These are phyloP conservation scores for Xylariaceae sp. DNA, from an alignment of 2,329 filamentous ascomycete genomes.

Conservation along the genomic window DNA sequence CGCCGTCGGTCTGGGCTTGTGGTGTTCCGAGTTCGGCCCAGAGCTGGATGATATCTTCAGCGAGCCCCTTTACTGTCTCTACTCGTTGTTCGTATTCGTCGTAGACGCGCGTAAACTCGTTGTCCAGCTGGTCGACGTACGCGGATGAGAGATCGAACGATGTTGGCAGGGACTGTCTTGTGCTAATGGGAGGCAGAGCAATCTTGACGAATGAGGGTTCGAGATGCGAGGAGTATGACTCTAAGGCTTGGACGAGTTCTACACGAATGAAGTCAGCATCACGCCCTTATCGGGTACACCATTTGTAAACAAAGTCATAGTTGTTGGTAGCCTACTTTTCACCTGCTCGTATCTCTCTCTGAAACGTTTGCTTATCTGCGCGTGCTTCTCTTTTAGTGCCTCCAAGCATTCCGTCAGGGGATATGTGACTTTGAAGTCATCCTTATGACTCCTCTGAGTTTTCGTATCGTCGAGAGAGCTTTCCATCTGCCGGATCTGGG, in stretches of 20 bases:
- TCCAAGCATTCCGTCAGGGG: slow-evolving; percentile 77
- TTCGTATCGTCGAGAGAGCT: slow-evolving; percentile 74
- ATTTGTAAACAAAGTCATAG: slow-evolving; percentile 12
- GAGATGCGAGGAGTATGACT: slow-evolving; percentile 94
- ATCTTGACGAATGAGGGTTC: slow-evolving; percentile 84
- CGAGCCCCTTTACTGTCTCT: slow-evolving; percentile 64
- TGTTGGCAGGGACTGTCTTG: slow-evolving; percentile 69
- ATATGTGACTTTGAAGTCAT: slow-evolving; percentile 71
- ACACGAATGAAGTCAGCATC: slow-evolving; percentile 15
- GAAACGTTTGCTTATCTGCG: slow-evolving; percentile 73
- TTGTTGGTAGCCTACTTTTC: slow-evolving; percentile 59
- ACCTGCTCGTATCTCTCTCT: slow-evolving; percentile 92
- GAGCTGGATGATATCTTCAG: slow-evolving; percentile 83
- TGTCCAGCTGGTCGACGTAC: slow-evolving; percentile 81
- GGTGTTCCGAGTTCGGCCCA: slow-evolving; percentile 96
- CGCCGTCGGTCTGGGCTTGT: slow-evolving; percentile 82
- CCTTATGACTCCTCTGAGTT: slow-evolving; percentile 56
- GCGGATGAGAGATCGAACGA: slow-evolving; percentile 88
- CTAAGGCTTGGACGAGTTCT: slow-evolving; percentile 90
- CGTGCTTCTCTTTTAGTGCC: slow-evolving; percentile 78
- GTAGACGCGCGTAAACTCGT: slow-evolving; percentile 90
- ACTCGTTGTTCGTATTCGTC: slow-evolving; percentile 90
- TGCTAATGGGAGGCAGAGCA: slow-evolving; percentile 73
- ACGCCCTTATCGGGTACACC: background rate
- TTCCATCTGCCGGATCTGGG: slow-evolving; percentile 89